A percentile compares a stretch with the other conserved stretches of the same genome.
phyloP scores from a whole-genome alignment of 148 eudicot species.

The Rhododendron williamsianum region DNA sequence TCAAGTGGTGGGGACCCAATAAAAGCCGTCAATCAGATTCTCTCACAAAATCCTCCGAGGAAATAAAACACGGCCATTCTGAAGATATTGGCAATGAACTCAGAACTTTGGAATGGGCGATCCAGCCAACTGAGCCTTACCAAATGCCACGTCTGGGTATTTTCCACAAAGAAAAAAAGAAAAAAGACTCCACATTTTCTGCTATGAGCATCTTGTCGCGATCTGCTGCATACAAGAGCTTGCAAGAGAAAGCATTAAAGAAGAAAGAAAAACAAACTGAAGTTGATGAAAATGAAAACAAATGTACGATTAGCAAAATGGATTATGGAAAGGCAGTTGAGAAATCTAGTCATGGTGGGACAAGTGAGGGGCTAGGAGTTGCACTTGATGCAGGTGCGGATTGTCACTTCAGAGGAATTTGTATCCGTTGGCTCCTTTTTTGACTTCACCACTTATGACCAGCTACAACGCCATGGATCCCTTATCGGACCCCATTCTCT shows the following conservation, averaged over 20 bases:
- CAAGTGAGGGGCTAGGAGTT: slow-evolving; percentile 48
- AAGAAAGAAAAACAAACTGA: slow-evolving; percentile 47
- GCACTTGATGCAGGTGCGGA: slow-evolving; percentile 34
- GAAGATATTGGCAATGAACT: slow-evolving; percentile 78
- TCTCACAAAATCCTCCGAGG: slow-evolving; percentile 46
- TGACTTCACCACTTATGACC: slow-evolving; percentile 81
- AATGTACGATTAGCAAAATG: slow-evolving; percentile 49
- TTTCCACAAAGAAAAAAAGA: slow-evolving; percentile 45
- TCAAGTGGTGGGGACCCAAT: slow-evolving; percentile 90
- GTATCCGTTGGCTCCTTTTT: slow-evolving; percentile 57
- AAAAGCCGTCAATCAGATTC: slow-evolving; percentile 54
- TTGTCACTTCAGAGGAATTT: slow-evolving; percentile 52
- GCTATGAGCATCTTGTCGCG: slow-evolving; percentile 80
- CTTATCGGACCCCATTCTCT: slow-evolving; percentile 66
- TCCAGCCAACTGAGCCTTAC: slow-evolving; percentile 71
- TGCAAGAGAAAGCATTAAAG: slow-evolving; percentile 73
- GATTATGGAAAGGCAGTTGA: slow-evolving; percentile 61
- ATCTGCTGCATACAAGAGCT: slow-evolving; percentile 77
- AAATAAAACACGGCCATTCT: slow-evolving; percentile 40
- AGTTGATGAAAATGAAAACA: slow-evolving; percentile 76
- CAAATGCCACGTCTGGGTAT: slow-evolving; percentile 86
- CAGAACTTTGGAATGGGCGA: slow-evolving; percentile 55
- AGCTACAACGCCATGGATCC: slow-evolving; percentile 66
- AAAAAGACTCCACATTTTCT: slow-evolving; percentile 45
- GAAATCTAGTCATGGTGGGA: slow-evolving; percentile 46